phyloP scores from a whole-genome alignment of 2,329 filamentous ascomycete species.

The Verticillium longisporum region DNA sequence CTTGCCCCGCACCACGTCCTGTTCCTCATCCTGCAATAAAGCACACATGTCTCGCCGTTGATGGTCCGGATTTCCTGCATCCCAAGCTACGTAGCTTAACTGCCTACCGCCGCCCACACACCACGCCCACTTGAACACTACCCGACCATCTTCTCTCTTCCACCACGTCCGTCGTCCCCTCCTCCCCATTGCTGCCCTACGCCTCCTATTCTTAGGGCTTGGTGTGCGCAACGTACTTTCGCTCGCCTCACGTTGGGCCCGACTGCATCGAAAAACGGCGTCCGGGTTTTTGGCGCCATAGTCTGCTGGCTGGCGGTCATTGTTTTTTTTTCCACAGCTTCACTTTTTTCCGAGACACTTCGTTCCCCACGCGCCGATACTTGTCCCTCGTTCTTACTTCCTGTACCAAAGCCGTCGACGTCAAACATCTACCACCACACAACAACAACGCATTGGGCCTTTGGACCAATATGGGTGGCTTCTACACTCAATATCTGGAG shows the following conservation, averaged over 20 bases:
- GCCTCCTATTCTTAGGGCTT: constrained; percentile 7
- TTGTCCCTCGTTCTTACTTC: constrained; percentile 1
- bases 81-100: constrained; percentile 37
- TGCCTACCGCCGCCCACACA: constrained; percentile 30
- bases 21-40: constrained; percentile 52
- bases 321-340: constrained; percentile 11
- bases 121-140: constrained; percentile 16
- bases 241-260: constrained; percentile 44
- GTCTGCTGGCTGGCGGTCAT: constrained; percentile 16
- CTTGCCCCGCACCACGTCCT: constrained; percentile 40
- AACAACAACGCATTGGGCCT: constrained; percentile 16
- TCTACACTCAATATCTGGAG: constrained; percentile 67
- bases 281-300: constrained; percentile 23
- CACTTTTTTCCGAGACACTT: constrained; percentile 3
- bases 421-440: constrained; percentile 1
- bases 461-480: constrained; percentile 49
- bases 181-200: constrained; percentile 11
- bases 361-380: background rate
- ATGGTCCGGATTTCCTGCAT: constrained; percentile 44
- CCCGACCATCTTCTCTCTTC: constrained; percentile 1
- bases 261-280: constrained; percentile 38
- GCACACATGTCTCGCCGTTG: constrained; percentile 55
- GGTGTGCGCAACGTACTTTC: constrained; percentile 22
- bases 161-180: constrained; percentile 8
- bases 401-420: constrained; percentile 5